Base-by-base conservation (phyloP, 768 basidiomycete genomes). In the Mycena kentingensis region DNA sequence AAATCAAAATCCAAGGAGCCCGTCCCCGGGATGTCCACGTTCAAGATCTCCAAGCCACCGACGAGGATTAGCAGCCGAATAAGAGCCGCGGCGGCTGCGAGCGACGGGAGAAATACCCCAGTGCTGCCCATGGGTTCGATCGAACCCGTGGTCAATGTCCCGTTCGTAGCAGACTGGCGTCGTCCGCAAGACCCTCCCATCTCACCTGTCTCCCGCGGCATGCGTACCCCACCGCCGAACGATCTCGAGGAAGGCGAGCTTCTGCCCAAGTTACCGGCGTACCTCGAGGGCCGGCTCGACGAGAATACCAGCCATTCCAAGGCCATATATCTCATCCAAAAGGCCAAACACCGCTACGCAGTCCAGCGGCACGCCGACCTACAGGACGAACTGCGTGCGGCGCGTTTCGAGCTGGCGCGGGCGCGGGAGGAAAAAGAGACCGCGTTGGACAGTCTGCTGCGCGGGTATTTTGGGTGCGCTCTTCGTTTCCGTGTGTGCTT, bases 281-380 rank as follows among this genome's bases (percentile, higher is more conserved):
- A 84, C 55, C 73, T 91, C 2, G 62, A 70, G 19, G 69, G 70
- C 5, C 75, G 79, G 24, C 72, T 75, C 54, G 80, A 84, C 60
- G 79, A 82, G 0, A 67, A 70, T 15, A 88, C 85, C 1, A 82
- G 84, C 1, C 69, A 81, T n/a, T 21, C 41, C 41, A 82, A 86
- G 73, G 81, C 84, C 29, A 84, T 83, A 75, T 95, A 94, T 66
- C 74, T 71, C 57, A 77, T 71, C 54, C 77, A 80, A 76, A 90
- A 94, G 63, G 92, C 93, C 5, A 93, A 92, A 63, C 78, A 87
- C 65, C 74, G 73, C 44, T 88, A 85, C 63, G 84, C 82, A 13
- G 55, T 85, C 26, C 79, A 87, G 51, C 83, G 89, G 62, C 84
- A 90, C 55, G 82, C 82, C 27, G 71, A 73, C 27, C 71, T 94